Percentiles rank a stretch among this genome's conserved stretches.
phyloP scores from a whole-genome alignment of 495 filamentous ascomycete genomes.

The Letharia lupina region DNA sequence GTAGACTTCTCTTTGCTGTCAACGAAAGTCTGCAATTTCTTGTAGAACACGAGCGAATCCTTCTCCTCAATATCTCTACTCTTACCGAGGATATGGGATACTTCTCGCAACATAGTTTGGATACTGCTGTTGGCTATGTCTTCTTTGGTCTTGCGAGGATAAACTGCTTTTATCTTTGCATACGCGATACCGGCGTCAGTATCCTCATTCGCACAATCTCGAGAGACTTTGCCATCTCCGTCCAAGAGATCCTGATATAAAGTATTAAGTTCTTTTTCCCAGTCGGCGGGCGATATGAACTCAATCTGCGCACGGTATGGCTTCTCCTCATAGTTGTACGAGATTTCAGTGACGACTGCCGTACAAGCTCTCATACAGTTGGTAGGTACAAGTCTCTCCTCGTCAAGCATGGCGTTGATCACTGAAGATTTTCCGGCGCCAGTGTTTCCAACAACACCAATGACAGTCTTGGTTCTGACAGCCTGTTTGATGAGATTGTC shows the following conservation, averaged over 20 bases:
- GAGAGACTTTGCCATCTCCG: conserved; percentile 34
- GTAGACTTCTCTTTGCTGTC: conserved; percentile 45
- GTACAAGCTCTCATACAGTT: conserved; percentile 60
- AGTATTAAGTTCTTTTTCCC: conserved; percentile 44
- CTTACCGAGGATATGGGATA: conserved; percentile 40
- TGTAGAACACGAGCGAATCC: conserved; percentile 36
- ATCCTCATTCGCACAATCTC: conserved; percentile 38
- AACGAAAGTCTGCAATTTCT: conserved; percentile 39
- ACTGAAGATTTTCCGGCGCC: conserved; percentile 53
- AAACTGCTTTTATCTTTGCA: conserved; percentile 57
- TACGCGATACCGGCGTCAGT: conserved; percentile 46
- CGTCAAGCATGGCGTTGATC: conserved; percentile 52
- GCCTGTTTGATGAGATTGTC: conserved; percentile 34
- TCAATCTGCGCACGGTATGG: conserved; percentile 56
- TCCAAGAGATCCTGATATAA: conserved; percentile 48
- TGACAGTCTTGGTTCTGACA: conserved; percentile 34
- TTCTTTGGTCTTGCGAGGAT: conserved; percentile 47
- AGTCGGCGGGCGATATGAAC: conserved; percentile 50
- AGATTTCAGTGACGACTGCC: conserved; percentile 57
- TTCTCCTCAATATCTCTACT: conserved; percentile 35
- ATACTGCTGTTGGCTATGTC: conserved; percentile 34
- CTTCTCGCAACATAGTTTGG: conserved; percentile 34
- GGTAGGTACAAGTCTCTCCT: conserved; percentile 45
- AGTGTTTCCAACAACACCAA: conserved; percentile 52
- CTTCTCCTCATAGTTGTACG: conserved; percentile 46